Percentiles rank a stretch among this genome's conserved stretches.
Conservation (phyloP, 1,284 basidiomycete genomes). For the Pterulicium gracile region DNA sequence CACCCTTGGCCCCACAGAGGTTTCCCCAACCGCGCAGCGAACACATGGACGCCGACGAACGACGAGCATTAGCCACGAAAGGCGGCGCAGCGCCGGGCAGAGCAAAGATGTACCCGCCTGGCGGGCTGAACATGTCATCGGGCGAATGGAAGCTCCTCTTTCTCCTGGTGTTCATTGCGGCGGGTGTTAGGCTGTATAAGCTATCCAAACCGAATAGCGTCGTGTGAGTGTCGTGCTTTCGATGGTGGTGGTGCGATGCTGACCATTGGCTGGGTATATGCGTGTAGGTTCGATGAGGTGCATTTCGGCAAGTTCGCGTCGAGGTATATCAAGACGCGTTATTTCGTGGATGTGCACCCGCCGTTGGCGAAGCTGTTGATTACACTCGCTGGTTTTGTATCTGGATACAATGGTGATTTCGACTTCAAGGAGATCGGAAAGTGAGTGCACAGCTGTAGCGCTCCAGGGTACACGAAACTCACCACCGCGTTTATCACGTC, state of each 20-base stretch:
- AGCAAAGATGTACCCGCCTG: constrained; percentile 35
- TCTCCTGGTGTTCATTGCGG: constrained; percentile 54
- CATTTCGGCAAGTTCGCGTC: constrained; percentile 94
- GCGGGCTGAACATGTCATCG: constrained; percentile 53
- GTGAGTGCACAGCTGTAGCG: constrained; percentile 32
- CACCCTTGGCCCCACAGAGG: constrained; percentile 31
- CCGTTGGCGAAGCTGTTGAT: constrained; percentile 95
- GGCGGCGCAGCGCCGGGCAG: constrained; percentile 43
- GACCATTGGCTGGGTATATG: constrained; percentile 3
- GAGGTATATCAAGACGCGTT: constrained; percentile 84
- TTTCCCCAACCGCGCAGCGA: constrained; percentile 53
- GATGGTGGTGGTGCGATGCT: background rate
- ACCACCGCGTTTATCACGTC: background rate
- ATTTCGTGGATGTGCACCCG: constrained; percentile 96
- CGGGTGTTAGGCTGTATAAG: constrained; percentile 67
- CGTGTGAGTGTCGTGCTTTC: constrained; percentile 50
- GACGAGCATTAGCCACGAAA: constrained; percentile 55
- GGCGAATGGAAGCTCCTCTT: constrained; percentile 69
- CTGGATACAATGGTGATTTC: constrained; percentile 89
- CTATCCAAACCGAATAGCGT: constrained; percentile 79
- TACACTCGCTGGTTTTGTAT: constrained; percentile 80
- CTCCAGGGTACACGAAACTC: background rate
- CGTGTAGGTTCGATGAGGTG: constrained; percentile 84
- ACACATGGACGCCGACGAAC: constrained; percentile 62
- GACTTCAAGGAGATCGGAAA: constrained; percentile 97